These are phyloP conservation scores for Onygenales sp. DNA, from an alignment of 2,329 filamentous ascomycete genomes.

Conservation along the genomic window DNA sequence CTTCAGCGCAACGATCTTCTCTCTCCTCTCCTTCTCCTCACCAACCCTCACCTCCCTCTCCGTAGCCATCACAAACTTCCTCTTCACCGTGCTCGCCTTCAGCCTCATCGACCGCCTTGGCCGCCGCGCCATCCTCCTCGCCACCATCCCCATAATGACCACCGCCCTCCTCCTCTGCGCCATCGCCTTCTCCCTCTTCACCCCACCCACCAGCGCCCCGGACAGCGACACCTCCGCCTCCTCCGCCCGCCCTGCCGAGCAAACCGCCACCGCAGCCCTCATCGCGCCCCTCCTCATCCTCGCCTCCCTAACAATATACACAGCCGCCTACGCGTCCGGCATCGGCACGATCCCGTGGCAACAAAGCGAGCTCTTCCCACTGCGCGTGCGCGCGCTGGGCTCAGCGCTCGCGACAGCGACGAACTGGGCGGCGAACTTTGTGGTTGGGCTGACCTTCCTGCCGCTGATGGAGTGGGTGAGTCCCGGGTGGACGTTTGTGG, in stretches of 20 bases:
- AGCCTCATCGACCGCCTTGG: slow-evolving; percentile 71
- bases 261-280: slow-evolving; percentile 25
- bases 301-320: slow-evolving; percentile 68
- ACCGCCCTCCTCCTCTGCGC: slow-evolving; percentile 61
- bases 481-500: slow-evolving; percentile 66
- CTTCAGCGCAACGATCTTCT: slow-evolving; percentile 75
- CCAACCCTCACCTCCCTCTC: slow-evolving; percentile 72
- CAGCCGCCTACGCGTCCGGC: slow-evolving; percentile 75
- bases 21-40: slow-evolving; percentile 64
- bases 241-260: slow-evolving; percentile 8
- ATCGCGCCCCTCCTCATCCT: slow-evolving; percentile 52
- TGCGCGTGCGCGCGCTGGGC: slow-evolving; percentile 52
- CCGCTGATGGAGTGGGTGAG: slow-evolving; percentile 72
- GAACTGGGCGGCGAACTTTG: slow-evolving; percentile 81
- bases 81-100: slow-evolving; percentile 68
- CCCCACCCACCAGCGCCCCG: slow-evolving; percentile 29
- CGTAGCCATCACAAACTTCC: slow-evolving; percentile 73
- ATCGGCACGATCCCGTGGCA: slow-evolving; percentile 94
- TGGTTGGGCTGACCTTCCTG: slow-evolving; percentile 77
- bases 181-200: slow-evolving; percentile 60
- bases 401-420: slow-evolving; percentile 59
- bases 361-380: slow-evolving; percentile 82
- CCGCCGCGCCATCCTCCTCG: slow-evolving; percentile 68
- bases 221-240: slow-evolving; percentile 15
- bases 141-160: slow-evolving; percentile 77